A percentile compares a stretch with the other conserved stretches of the same genome.
Evolutionary conservation across 805 yeast species (phyloP).

Genomic region (Phaffomyces opuntiae): DNA sequence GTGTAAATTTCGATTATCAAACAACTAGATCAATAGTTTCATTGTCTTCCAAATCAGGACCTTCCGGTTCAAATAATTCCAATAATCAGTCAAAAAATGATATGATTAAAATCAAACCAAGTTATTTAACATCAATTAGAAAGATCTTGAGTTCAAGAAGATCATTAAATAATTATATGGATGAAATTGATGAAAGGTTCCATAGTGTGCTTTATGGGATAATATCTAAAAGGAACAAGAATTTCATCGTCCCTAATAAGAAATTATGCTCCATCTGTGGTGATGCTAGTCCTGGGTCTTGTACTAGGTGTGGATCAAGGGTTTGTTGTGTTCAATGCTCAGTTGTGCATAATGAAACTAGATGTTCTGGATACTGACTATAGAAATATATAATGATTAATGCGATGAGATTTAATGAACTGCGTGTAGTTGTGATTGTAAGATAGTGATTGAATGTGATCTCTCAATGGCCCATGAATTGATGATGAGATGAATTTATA

Average conservation of each 20-base stretch:
- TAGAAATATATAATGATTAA: background rate
- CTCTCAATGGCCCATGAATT: background rate
- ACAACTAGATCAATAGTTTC: constrained; percentile 9
- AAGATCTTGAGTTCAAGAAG: constrained; percentile 34
- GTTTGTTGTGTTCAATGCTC: constrained; percentile 36
- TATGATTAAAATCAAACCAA: constrained; percentile 19
- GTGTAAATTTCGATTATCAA: constrained; percentile 21
- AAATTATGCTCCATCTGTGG: constrained; percentile 42
- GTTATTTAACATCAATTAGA: constrained; percentile 26
- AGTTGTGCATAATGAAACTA: constrained; percentile 35
- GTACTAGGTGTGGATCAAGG: constrained; percentile 35
- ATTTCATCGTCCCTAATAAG: constrained; percentile 28
- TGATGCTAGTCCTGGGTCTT: constrained; percentile 32
- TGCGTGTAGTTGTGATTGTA: too few species aligned
- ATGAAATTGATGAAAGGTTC: constrained; percentile 33
- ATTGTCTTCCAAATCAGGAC: constrained; percentile 1
- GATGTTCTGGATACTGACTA: constrained; percentile 24
- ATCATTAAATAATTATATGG: constrained; percentile 33
- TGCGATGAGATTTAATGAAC: background rate
- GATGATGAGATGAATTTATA: background rate
- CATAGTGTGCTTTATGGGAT: constrained; percentile 25
- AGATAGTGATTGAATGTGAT: too few species aligned
- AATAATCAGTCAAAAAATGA: background rate
- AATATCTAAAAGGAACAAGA: constrained; percentile 25
- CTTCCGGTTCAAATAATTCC: too few species aligned